Conservation (phyloP, 2,329 filamentous ascomycete genomes). For the Penicillium olsonii region DNA sequence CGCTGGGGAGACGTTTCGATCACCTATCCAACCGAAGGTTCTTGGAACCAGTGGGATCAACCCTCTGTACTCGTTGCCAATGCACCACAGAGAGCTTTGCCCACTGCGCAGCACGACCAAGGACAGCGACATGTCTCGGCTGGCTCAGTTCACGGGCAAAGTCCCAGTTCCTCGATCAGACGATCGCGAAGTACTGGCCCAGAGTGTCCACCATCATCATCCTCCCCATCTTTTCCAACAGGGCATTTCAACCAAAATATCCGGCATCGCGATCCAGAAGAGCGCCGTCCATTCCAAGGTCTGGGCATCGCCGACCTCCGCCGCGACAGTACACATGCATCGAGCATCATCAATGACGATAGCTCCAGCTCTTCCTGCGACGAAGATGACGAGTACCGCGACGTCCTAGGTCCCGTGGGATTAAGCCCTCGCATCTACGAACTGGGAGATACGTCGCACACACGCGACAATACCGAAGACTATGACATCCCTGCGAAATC, state of each 20-base stretch:
- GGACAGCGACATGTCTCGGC: constrained; percentile 14
- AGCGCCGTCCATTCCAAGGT: constrained; percentile 5
- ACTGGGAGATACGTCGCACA: constrained; percentile 8
- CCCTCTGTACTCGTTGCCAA: constrained; percentile 19
- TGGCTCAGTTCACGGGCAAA: constrained; percentile 4
- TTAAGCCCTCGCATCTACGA: constrained; percentile 6
- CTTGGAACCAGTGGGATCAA: constrained; percentile 45
- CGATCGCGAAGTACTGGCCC: not conserved
- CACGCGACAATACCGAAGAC: constrained; percentile 17
- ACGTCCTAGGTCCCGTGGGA: constrained; percentile 12
- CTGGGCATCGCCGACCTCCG: constrained; percentile 16
- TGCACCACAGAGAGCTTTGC: constrained; percentile 5
- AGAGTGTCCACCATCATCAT: not conserved
- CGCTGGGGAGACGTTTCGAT: constrained; percentile 45
- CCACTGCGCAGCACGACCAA: constrained; percentile 11
- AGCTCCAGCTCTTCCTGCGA: constrained; percentile 25
- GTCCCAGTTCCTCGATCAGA: not conserved
- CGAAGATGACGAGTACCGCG: constrained; percentile 25
- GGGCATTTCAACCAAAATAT: constrained; percentile 36
- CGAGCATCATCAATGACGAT: not conserved
- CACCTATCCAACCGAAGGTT: constrained; percentile 42
- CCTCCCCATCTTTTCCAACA: constrained; percentile 21
- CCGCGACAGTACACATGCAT: not conserved
- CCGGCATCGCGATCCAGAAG: constrained; percentile 20
- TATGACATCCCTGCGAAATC: constrained; percentile 33